Conservation (phyloP, 768 basidiomycete species). For the Clitopilus passeckerianus region DNA sequence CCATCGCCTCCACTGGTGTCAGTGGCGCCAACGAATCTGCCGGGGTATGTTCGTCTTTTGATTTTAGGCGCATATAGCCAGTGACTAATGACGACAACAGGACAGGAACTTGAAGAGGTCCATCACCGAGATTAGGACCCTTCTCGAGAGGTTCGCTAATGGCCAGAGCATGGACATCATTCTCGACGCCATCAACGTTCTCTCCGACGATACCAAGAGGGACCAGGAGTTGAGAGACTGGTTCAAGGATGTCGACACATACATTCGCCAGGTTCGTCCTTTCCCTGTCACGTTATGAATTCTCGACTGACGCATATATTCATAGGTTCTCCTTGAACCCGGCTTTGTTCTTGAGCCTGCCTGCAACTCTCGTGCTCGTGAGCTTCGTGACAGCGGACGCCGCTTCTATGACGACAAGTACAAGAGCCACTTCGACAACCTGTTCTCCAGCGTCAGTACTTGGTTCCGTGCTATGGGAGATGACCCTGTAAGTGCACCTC, state of each 20-base stretch:
- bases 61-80: neutral
- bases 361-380: constrained; percentile 58
- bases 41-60: constrained; percentile 15
- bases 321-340: constrained; percentile 65
- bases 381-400: constrained; percentile 67
- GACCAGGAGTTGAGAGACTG: constrained; percentile 75
- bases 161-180: constrained; percentile 60
- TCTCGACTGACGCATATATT: neutral
- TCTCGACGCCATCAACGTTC: constrained; percentile 61
- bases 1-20: constrained; percentile 13
- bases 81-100: constrained; percentile 14
- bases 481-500: constrained; percentile 50
- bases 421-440: constrained; percentile 70
- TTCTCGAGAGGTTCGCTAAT: constrained; percentile 91
- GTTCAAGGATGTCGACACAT: constrained; percentile 61
- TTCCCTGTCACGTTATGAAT: neutral
- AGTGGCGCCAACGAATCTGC: constrained; percentile 15
- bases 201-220: constrained; percentile 69
- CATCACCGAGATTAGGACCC: constrained; percentile 60
- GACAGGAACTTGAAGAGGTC: constrained; percentile 56
- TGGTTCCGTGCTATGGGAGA: constrained; percentile 87
- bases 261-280: constrained; percentile 52
- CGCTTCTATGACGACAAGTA: constrained; percentile 69
- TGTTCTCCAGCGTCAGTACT: constrained; percentile 64
- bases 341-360: constrained; percentile 84